These are phyloP conservation scores for Zopfia rhizophila DNA, from an alignment of 2,329 filamentous ascomycete species.

Conservation along the genomic window DNA sequence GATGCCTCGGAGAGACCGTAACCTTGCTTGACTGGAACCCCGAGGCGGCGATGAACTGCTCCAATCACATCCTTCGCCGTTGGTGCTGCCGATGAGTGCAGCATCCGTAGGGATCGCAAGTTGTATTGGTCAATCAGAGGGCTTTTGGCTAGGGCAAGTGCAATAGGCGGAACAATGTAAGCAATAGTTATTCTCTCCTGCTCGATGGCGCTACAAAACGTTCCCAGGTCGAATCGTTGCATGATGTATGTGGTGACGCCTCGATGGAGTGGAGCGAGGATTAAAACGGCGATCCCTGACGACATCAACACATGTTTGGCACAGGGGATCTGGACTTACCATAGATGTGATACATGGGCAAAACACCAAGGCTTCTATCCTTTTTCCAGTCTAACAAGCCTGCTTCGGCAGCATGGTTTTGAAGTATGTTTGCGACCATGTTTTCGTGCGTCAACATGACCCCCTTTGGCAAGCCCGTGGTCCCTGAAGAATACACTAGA, in stretches of 20 bases:
- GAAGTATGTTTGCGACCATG: slow-evolving; percentile 1
- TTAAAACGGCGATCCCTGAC: too few species aligned
- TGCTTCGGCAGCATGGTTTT: background rate
- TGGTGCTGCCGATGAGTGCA: slow-evolving; percentile 84
- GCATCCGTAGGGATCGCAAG: slow-evolving; percentile 52
- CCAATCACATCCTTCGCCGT: slow-evolving; percentile 79
- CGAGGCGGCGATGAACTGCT: slow-evolving; percentile 73
- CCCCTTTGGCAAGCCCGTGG: slow-evolving; percentile 7
- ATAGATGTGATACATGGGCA: slow-evolving; percentile 57
- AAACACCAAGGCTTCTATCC: slow-evolving; percentile 52
- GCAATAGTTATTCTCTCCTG: slow-evolving; percentile 74
- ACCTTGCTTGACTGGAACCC: slow-evolving; percentile 82
- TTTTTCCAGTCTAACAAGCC: background rate
- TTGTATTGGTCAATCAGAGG: slow-evolving; percentile 80
- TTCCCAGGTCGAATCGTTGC: slow-evolving; percentile 78
- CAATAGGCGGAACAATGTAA: slow-evolving; percentile 83
- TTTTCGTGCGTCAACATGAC: slow-evolving; percentile 9
- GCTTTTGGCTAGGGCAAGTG: slow-evolving; percentile 78
- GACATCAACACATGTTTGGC: too few species aligned
- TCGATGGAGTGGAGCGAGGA: too few species aligned
- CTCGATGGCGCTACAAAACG: slow-evolving; percentile 77
- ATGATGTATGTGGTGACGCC: slow-evolving; percentile 74
- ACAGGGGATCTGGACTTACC: too few species aligned
- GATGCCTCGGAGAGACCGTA: slow-evolving; percentile 86
- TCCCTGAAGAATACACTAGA: slow-evolving; percentile 7